Base-by-base conservation (phyloP, 202 grass and related monocot species). In the Carex arenaria region DNA sequence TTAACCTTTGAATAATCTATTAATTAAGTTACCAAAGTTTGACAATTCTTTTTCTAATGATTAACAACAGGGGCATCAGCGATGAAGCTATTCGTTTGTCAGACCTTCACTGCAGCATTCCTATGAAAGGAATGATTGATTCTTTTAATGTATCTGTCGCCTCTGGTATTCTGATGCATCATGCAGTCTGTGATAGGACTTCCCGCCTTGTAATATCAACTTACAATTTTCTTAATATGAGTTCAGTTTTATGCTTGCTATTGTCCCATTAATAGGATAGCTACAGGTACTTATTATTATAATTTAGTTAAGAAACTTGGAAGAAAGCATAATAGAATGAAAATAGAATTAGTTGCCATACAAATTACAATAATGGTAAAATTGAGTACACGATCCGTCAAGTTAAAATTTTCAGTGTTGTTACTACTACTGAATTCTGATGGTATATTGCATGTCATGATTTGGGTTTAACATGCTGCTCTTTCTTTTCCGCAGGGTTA, bases 121-220 rank as follows among this genome's bases (percentile, higher is more conserved):
- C 95, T 40, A 98, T 98, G 95, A 98, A 93, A 86, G 95, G 95
- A 80, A 98, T 98, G 95, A 91, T 98, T 68, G 95, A 98, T 95
- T 98, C 95, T 54, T 98, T 98, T 88, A 98, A 98, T 90, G 95
- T 98, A 75, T 98, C 95, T 78, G 95, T 98, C 74, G 95, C 95
- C 51, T 84, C 95, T 84, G 95, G 95, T 87, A 93, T 98, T 72
- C 89, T 98, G 49, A 98, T 98, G 95, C 92, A 98, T 81, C 89
- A 98, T 95, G 92, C 92, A 87, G 89, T 98, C 64, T 95, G 87
- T 75, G 95, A 98, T 76, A 90, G 92, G 83, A 84, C 87, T 79
- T 89, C 86, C 56, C 92, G 86, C 80, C 82, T 95, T 63, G 95
- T 93, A 93, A 90, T 90, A 85, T 52, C 53, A 89, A 22, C 59